Conservation (phyloP, 225 moss, liverwort and hornwort species). For the Lunularia cruciata region DNA sequence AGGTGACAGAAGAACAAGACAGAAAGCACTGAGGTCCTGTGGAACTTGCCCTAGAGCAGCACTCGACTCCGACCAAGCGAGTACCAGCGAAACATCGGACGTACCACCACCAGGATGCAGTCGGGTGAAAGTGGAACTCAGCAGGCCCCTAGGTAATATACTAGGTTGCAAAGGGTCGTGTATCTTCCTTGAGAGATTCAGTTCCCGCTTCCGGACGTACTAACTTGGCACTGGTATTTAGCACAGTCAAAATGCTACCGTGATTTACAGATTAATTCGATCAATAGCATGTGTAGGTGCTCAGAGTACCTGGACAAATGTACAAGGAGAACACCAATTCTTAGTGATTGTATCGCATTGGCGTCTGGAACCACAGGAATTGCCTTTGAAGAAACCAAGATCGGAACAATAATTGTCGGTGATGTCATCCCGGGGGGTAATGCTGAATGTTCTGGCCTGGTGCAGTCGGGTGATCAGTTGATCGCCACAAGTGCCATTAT, state of each 20-base stretch:
- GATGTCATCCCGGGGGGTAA: conserved; percentile 66
- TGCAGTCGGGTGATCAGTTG: conserved; percentile 65
- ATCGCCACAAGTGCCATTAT: conserved; percentile 71
- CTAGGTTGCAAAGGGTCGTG: no score
- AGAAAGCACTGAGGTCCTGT: not conserved
- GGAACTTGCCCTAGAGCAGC: not conserved
- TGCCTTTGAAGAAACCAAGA: conserved; percentile 61
- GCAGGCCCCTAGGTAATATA: conserved; percentile 56
- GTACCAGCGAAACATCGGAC: conserved; percentile 47
- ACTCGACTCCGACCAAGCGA: conserved; percentile 18
- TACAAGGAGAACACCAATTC: no score
- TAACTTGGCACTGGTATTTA: not conserved
- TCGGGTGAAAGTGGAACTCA: conserved; percentile 66
- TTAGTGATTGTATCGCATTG: not conserved
- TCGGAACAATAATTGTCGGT: conserved; percentile 55
- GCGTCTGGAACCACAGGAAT: conserved; percentile 43
- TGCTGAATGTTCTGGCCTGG: conserved; percentile 56
- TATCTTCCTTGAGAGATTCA: not conserved
- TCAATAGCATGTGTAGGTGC: no score
- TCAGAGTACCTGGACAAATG: no score
- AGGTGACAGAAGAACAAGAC: conserved; percentile 1
- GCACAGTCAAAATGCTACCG: not conserved
- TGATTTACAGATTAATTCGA: no score
- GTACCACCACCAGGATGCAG: conserved; percentile 68
- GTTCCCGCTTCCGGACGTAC: not conserved